Percentiles rank a stretch among this genome's conserved stretches.
phyloP scores from a whole-genome alignment of 2,329 filamentous ascomycete species.

The Colletotrichum sp. region DNA sequence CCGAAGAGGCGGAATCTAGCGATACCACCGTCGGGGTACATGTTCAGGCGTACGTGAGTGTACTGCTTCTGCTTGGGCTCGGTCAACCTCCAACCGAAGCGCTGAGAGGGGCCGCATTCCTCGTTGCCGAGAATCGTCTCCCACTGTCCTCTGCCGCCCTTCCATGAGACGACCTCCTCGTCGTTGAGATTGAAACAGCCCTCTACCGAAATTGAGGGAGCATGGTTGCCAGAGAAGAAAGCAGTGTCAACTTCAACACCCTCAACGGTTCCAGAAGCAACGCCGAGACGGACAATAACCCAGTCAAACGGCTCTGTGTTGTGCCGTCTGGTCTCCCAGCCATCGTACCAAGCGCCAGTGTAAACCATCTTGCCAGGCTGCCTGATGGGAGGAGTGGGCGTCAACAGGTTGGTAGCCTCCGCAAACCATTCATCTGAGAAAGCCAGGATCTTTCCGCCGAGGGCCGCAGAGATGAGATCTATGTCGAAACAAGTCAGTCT shows the following conservation, averaged over 20 bases:
- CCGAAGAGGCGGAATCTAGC: conserved; percentile 81
- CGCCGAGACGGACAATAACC: conserved; percentile 69
- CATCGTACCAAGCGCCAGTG: conserved; percentile 73
- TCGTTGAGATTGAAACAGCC: conserved; percentile 72
- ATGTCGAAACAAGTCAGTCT: neutral
- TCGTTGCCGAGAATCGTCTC: conserved; percentile 72
- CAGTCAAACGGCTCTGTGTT: conserved; percentile 70
- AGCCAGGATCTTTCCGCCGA: conserved; percentile 68
- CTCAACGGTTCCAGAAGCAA: conserved; percentile 72
- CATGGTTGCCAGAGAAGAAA: conserved; percentile 84
- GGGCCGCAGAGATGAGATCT: conserved; percentile 66
- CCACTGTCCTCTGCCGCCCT: conserved; percentile 66
- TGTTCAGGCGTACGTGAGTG: conserved; percentile 80
- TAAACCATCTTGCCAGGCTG: conserved; percentile 72
- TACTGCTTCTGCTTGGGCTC: conserved; percentile 67
- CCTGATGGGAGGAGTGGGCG: conserved; percentile 65
- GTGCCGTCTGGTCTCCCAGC: conserved; percentile 72
- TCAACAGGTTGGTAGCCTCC: conserved; percentile 67
- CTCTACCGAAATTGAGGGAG: conserved; percentile 79
- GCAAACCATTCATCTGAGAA: conserved; percentile 75
- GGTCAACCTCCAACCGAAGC: conserved; percentile 75
- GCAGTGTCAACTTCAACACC: conserved; percentile 83
- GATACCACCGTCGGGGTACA: conserved; percentile 88
- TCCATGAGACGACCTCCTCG: conserved; percentile 67
- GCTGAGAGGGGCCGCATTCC: conserved; percentile 75